Evolutionary conservation across 2,329 filamentous ascomycete genomes (phyloP).

Genomic region (Acarospora socialis): DNA sequence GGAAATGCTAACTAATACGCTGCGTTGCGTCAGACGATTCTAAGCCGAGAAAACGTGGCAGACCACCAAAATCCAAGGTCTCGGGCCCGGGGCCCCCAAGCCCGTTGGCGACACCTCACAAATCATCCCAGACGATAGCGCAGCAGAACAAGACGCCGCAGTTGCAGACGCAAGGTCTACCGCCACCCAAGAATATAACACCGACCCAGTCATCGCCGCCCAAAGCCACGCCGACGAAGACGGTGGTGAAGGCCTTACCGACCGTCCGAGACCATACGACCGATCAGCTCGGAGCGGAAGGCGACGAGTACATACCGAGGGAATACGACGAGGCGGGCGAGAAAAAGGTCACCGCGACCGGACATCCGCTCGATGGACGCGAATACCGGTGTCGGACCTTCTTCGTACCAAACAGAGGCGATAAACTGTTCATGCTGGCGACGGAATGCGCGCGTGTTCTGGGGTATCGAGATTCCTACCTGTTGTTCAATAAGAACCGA

Average conservation of each 20-base stretch:
- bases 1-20: background rate
- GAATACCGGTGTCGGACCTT: constrained; percentile 92
- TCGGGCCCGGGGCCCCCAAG: constrained; percentile 42
- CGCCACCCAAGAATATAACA: constrained; percentile 30
- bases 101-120: constrained; percentile 12
- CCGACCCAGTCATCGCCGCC: constrained; percentile 50
- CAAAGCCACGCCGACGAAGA: constrained; percentile 66
- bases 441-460: constrained; percentile 92
- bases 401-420: constrained; percentile 73
- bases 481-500: constrained; percentile 96
- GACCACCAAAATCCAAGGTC: constrained; percentile 46
- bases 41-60: constrained; percentile 44
- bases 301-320: constrained; percentile 87
- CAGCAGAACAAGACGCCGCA: constrained; percentile 33
- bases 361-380: constrained; percentile 65
- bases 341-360: constrained; percentile 77
- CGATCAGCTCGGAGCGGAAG: constrained; percentile 75
- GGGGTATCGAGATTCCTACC: constrained; percentile 91
- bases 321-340: constrained; percentile 89
- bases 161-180: constrained; percentile 34
- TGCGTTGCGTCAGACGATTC: constrained; percentile 27
- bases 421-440: constrained; percentile 96
- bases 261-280: constrained; percentile 96
- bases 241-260: constrained; percentile 79
- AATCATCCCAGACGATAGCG: constrained; percentile 19